Percentiles rank a stretch among this genome's conserved stretches.
Evolutionary conservation across 495 filamentous ascomycete species (phyloP).

Genomic region (Aspergillus nanangensis): DNA sequence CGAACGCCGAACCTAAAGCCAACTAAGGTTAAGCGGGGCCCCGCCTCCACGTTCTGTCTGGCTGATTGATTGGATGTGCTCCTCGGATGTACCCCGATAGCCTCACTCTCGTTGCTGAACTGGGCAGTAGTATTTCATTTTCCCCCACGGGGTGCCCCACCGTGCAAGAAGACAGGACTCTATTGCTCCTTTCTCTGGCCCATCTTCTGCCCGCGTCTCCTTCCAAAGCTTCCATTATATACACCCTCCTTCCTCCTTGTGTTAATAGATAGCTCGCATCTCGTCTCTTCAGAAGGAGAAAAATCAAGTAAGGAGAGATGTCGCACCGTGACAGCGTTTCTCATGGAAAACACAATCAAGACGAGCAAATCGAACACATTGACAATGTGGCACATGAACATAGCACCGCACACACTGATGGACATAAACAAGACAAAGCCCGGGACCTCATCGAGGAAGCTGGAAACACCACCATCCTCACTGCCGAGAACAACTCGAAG

Average conservation of each 20-base stretch:
- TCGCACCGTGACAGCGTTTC: conserved; percentile 13
- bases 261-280: neutral
- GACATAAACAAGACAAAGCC: conserved; percentile 36
- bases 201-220: neutral
- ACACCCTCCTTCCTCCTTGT: neutral
- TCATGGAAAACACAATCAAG: conserved; percentile 23
- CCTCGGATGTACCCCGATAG: conserved; percentile 18
- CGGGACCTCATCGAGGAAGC: conserved; percentile 39
- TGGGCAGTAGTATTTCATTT: too few species aligned
- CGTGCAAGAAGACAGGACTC: too few species aligned
- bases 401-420: neutral
- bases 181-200: neutral
- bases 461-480: conserved; percentile 37
- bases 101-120: too few species aligned
- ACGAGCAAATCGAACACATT: conserved; percentile 38
- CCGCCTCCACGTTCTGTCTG: conserved; percentile 5
- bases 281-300: neutral
- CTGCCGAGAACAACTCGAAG: conserved; percentile 49
- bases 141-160: conserved; percentile 32
- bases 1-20: conserved; percentile 22
- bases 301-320: conserved; percentile 14
- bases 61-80: conserved; percentile 5
- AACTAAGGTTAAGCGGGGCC: neutral
- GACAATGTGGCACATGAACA: conserved; percentile 10
- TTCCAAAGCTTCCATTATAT: neutral